Conservation (phyloP, 768 basidiomycete species). For the Suillus paluster region DNA sequence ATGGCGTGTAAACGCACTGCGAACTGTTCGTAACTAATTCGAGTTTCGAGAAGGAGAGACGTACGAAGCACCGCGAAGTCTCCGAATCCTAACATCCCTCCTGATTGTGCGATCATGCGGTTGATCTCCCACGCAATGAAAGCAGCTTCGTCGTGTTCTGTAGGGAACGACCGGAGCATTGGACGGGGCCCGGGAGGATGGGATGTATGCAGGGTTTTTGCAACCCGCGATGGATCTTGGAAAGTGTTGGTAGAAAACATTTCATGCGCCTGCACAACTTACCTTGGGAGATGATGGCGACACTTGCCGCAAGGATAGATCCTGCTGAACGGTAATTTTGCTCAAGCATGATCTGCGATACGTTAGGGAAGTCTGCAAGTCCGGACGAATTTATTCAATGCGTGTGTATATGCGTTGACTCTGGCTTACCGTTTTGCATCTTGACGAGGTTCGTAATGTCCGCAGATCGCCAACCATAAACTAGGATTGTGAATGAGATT, state of each 20-base stretch:
- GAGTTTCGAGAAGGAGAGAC: constrained; percentile 29
- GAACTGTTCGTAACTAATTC: constrained; percentile 2
- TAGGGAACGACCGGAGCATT: constrained; percentile 53
- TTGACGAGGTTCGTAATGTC: constrained; percentile 74
- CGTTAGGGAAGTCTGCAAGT: constrained; percentile 62
- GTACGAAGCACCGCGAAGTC: constrained; percentile 86
- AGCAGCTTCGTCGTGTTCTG: constrained; percentile 66
- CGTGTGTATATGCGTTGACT: not conserved
- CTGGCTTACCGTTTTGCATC: constrained; percentile 62
- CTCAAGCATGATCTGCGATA: constrained; percentile 75
- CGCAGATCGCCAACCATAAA: constrained; percentile 88
- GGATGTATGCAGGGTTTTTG: constrained; percentile 72
- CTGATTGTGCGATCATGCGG: constrained; percentile 71
- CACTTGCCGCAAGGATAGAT: constrained; percentile 69
- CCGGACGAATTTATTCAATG: not conserved
- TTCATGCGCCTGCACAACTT: constrained; percentile 10
- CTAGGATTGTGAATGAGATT: constrained; percentile 33
- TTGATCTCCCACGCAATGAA: constrained; percentile 83
- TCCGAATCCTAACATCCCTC: constrained; percentile 68
- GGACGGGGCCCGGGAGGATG: constrained; percentile 67
- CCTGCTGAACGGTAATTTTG: constrained; percentile 88
- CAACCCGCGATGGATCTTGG: constrained; percentile 74
- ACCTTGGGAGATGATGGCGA: constrained; percentile 88
- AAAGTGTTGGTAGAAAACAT: not conserved
- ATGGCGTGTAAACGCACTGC: constrained; percentile 85